These are phyloP conservation scores for Monilinia laxa DNA, from an alignment of 2,329 filamentous ascomycete species.

Conservation along the genomic window DNA sequence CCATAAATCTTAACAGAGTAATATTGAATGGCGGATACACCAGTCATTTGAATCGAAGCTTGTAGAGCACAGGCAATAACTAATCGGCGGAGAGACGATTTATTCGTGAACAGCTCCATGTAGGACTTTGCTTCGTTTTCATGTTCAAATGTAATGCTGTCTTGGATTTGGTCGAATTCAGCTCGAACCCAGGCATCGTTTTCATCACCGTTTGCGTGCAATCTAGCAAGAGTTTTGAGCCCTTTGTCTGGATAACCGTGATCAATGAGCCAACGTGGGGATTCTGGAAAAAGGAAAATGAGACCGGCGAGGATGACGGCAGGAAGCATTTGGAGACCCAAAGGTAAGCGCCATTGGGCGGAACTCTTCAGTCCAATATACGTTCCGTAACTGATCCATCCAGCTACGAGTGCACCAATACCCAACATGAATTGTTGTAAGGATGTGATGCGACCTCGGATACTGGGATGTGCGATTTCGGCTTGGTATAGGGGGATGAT, in stretches of 20 bases:
- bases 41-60: constrained; percentile 66
- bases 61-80: constrained; percentile 62
- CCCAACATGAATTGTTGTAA: constrained; percentile 84
- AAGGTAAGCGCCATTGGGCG: constrained; percentile 40
- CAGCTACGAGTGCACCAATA: constrained; percentile 68
- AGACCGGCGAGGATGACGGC: constrained; percentile 52
- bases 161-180: constrained; percentile 63
- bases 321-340: constrained; percentile 59
- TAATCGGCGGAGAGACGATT: constrained; percentile 61
- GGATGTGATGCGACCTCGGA: constrained; percentile 69
- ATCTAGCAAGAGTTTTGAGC: constrained; percentile 55
- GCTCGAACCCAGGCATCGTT: constrained; percentile 61
- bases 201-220: constrained; percentile 60
- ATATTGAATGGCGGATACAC: constrained; percentile 63
- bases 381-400: constrained; percentile 70
- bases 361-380: constrained; percentile 40
- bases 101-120: constrained; percentile 58
- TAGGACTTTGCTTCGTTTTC: constrained; percentile 60
- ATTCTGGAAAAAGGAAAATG: constrained; percentile 65
- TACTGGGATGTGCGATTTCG: constrained; percentile 74
- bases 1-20: constrained; percentile 58
- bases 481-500: constrained; percentile 51
- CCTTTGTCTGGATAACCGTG: constrained; percentile 56
- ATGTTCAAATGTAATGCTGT: constrained; percentile 60
- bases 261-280: constrained; percentile 64